These are phyloP conservation scores for Ogataea paraovalis DNA, from an alignment of 805 yeast genomes.

Conservation along the genomic window DNA sequence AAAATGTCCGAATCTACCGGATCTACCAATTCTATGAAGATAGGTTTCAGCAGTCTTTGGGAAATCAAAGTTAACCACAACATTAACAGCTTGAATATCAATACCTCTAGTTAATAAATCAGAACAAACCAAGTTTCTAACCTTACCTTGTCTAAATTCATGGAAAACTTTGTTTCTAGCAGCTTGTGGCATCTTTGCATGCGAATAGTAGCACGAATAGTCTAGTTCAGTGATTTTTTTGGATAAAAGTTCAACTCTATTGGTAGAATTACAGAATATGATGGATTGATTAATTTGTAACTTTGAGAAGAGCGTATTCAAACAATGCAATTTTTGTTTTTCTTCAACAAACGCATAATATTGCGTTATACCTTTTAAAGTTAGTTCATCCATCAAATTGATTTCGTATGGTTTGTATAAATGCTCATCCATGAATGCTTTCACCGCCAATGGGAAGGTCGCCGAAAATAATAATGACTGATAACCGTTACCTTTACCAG, in stretches of 20 bases:
- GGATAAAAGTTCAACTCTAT: conserved; percentile 92
- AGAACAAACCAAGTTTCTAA: conserved; percentile 94
- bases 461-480: conserved; percentile 92
- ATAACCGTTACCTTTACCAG: conserved; percentile 40
- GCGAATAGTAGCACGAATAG: conserved; percentile 94
- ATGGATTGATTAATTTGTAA: conserved; percentile 94
- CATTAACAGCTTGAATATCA: conserved; percentile 98
- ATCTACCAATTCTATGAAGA: conserved; percentile 97
- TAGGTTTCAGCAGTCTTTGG: conserved; percentile 98
- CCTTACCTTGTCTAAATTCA: conserved; percentile 97
- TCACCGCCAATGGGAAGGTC: conserved; percentile 93
- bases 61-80: conserved; percentile 96
- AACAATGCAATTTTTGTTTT: conserved; percentile 90
- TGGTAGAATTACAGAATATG: conserved; percentile 95
- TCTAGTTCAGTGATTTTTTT: conserved; percentile 95
- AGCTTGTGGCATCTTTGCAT: conserved; percentile 95
- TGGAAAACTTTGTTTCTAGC: conserved; percentile 98
- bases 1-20: conserved; percentile 97
- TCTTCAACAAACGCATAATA: conserved; percentile 98
- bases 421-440: conserved; percentile 87
- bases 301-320: conserved; percentile 90
- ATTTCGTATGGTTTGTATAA: conserved; percentile 90
- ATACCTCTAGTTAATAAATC: conserved; percentile 97
- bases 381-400: conserved; percentile 95
- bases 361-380: conserved; percentile 93